phyloP scores from a whole-genome alignment of 2,329 filamentous ascomycete genomes.

The Zasmidium citrigriseum region DNA sequence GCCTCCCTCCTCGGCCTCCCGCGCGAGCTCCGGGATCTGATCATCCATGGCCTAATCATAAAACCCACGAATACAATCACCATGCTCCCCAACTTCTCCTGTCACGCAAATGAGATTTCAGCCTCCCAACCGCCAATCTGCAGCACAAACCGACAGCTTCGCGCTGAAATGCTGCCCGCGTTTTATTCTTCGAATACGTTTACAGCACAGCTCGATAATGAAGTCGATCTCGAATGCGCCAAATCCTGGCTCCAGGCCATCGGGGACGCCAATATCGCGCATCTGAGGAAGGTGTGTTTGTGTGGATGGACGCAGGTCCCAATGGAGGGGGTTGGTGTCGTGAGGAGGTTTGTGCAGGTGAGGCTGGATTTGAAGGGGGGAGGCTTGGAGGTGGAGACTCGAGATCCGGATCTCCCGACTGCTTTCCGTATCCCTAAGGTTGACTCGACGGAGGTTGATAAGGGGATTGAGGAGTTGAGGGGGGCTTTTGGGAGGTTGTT shows the following conservation, averaged over 20 bases:
- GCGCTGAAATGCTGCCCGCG: conserved; percentile 22
- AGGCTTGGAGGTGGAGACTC: conserved; percentile 10
- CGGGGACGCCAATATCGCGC: conserved; percentile 20
- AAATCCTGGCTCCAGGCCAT: conserved; percentile 23
- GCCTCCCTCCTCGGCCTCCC: conserved; percentile 25
- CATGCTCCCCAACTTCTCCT: conserved; percentile 21
- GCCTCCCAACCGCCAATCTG: conserved; percentile 24
- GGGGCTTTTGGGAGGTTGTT: conserved; percentile 15
- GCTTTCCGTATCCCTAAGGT: background rate
- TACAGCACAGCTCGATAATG: conserved; percentile 24
- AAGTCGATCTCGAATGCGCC: conserved; percentile 20
- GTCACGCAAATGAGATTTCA: conserved; percentile 19
- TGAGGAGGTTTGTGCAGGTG: conserved; percentile 21
- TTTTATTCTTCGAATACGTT: conserved; percentile 31
- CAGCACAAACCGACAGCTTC: conserved; percentile 23
- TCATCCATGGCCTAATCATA: conserved; percentile 23
- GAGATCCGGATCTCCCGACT: conserved; percentile 7
- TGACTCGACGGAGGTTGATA: conserved; percentile 2
- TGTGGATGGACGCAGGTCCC: conserved; percentile 27
- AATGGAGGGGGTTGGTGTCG: conserved; percentile 27
- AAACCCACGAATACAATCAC: conserved; percentile 26
- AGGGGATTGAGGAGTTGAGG: conserved; percentile 18
- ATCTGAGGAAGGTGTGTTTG: conserved; percentile 20
- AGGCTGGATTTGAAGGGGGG: conserved; percentile 24
- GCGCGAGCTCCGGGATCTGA: conserved; percentile 27